Conservation (phyloP, 805 yeast species). For the Myxozyma melibiosi region DNA sequence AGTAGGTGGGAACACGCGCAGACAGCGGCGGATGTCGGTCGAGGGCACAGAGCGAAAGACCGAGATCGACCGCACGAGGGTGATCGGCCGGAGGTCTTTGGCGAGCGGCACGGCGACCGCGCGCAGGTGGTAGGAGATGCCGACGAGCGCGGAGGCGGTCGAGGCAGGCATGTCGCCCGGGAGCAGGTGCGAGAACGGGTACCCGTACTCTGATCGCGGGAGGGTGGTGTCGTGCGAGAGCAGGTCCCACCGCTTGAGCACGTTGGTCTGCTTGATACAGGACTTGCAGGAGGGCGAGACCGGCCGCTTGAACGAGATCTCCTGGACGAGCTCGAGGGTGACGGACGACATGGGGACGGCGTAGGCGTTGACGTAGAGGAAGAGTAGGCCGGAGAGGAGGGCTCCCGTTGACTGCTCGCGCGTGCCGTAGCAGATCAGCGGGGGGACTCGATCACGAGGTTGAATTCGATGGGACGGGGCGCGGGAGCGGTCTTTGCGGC, state of each 20-base stretch:
- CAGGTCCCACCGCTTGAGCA: conserved; percentile 87
- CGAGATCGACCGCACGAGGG: conserved; percentile 62
- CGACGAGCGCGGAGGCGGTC: conserved; percentile 57
- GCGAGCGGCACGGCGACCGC: conserved; percentile 48
- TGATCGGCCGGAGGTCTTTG: conserved; percentile 41
- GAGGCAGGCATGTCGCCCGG: conserved; percentile 91
- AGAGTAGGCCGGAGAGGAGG: conserved; percentile 75
- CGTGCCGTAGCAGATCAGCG: conserved; percentile 79
- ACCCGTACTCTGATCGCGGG: conserved; percentile 72
- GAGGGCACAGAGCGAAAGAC: conserved; percentile 75
- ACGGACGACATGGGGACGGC: conserved; percentile 57
- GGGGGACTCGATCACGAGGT: conserved; percentile 86
- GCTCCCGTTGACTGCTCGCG: conserved; percentile 83
- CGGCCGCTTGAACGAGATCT: conserved; percentile 65
- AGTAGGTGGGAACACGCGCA: conserved; percentile 95
- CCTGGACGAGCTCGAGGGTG: conserved; percentile 70
- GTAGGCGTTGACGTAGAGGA: conserved; percentile 53
- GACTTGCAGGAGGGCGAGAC: conserved; percentile 59
- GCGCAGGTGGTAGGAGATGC: conserved; percentile 73
- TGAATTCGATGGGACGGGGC: conserved; percentile 49
- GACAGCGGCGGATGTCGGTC: conserved; percentile 82
- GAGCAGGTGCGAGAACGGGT: conserved; percentile 85
- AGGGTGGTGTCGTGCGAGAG: conserved; percentile 61
- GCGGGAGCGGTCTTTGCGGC: not conserved
- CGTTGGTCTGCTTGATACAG: conserved; percentile 59